These are phyloP conservation scores for Sordariomycetes sp. DNA, from an alignment of 2,329 filamentous ascomycete genomes.

Conservation along the genomic window DNA sequence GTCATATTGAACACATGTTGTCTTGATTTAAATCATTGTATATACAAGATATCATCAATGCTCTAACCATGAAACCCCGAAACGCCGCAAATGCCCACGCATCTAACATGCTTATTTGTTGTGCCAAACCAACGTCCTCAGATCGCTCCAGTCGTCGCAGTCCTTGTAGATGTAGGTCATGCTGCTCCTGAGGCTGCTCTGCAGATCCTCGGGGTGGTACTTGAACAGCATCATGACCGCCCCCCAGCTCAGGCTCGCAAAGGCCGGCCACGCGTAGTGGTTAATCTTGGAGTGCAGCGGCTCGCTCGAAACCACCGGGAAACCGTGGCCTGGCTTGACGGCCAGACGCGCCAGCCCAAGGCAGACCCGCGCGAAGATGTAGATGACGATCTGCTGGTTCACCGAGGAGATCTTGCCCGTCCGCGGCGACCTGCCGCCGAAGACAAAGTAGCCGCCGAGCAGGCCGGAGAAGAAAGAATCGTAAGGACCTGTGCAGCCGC, in stretches of 20 bases:
- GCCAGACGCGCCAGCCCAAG: conserved; percentile 77
- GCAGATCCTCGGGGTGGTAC: conserved; percentile 83
- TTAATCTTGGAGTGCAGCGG: conserved; percentile 40
- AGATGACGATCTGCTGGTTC: conserved; percentile 96
- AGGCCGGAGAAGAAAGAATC: conserved; percentile 84
- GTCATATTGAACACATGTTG: neutral
- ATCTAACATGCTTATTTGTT: conserved; percentile 48
- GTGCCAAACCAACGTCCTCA: conserved; percentile 78
- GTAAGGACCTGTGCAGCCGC: conserved; percentile 51
- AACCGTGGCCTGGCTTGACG: conserved; percentile 52
- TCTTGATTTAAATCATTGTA: neutral
- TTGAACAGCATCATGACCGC: conserved; percentile 93
- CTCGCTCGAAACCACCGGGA: conserved; percentile 41
- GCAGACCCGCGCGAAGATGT: conserved; percentile 87
- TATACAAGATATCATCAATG: neutral
- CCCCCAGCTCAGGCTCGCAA: conserved; percentile 86
- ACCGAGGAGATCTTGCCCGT: conserved; percentile 65
- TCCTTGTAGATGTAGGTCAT: conserved; percentile 97
- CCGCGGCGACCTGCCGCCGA: conserved; percentile 59
- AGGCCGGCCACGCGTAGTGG: conserved; percentile 80
- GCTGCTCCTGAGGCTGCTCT: conserved; percentile 83
- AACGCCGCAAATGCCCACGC: neutral
- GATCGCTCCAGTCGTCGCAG: conserved; percentile 79
- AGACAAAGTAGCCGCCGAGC: conserved; percentile 85
- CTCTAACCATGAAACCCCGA: neutral